phyloP scores from a whole-genome alignment of 2,329 filamentous ascomycete genomes.

The Colletotrichum higginsianum region DNA sequence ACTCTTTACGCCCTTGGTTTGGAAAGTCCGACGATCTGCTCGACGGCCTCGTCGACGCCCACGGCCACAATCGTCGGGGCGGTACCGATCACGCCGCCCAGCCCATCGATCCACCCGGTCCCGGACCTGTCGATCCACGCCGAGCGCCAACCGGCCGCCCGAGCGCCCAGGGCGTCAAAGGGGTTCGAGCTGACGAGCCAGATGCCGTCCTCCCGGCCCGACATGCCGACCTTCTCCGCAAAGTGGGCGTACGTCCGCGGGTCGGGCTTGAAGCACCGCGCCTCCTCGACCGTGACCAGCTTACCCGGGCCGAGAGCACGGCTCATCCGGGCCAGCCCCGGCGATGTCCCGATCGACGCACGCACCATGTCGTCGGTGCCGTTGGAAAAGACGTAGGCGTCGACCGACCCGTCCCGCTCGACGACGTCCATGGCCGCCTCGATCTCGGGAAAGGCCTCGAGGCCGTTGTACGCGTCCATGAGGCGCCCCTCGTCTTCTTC shows the following conservation, averaged over 20 bases:
- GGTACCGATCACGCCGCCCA: constrained; percentile 62
- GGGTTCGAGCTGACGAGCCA: constrained; percentile 82
- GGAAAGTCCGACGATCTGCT: constrained; percentile 47
- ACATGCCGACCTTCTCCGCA: constrained; percentile 63
- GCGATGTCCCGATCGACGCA: constrained; percentile 71
- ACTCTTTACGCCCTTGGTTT: not conserved
- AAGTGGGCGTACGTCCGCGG: constrained; percentile 74
- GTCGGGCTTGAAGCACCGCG: constrained; percentile 76
- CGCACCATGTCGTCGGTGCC: constrained; percentile 75
- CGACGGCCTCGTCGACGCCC: constrained; percentile 71
- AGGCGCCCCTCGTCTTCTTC: constrained; percentile 62
- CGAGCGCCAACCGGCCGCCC: constrained; percentile 71
- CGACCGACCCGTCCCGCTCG: constrained; percentile 55
- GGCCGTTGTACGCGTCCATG: constrained; percentile 75
- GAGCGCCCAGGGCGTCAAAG: constrained; percentile 79
- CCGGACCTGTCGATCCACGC: constrained; percentile 77
- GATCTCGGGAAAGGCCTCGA: constrained; percentile 77
- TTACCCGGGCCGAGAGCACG: constrained; percentile 59
- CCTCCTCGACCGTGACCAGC: constrained; percentile 73
- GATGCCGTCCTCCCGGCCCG: constrained; percentile 62
- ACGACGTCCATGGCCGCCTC: constrained; percentile 65
- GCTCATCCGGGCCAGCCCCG: constrained; percentile 65
- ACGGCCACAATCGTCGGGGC: constrained; percentile 68
- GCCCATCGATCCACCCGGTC: constrained; percentile 75
- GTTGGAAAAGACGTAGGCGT: constrained; percentile 79